phyloP scores from a whole-genome alignment of 305 asterid genomes.

The Solanum aculeatissimum region DNA sequence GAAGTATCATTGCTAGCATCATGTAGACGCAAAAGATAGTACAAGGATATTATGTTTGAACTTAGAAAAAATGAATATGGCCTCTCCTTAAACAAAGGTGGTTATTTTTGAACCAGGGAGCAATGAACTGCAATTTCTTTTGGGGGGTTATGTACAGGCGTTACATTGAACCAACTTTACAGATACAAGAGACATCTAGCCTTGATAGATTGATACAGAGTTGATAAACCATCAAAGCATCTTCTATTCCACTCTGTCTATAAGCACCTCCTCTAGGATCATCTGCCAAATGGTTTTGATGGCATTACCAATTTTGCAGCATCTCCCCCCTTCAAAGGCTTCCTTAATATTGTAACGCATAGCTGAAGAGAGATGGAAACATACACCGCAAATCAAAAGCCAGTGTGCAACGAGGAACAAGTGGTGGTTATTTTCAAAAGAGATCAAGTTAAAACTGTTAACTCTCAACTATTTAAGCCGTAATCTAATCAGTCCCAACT shows the following conservation, averaged over 20 bases:
- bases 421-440: background rate
- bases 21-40: background rate
- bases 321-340: background rate
- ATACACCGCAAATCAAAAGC: background rate
- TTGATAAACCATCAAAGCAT: background rate
- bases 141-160: background rate
- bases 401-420: background rate
- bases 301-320: background rate
- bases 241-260: background rate
- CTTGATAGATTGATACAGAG: background rate
- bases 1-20: background rate
- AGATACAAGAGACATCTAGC: background rate
- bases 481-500: background rate
- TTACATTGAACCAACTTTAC: background rate
- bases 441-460: too few species aligned
- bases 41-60: background rate
- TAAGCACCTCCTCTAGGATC: background rate
- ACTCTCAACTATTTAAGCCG: too few species aligned
- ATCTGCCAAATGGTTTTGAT: background rate
- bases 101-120: background rate
- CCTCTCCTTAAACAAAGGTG: background rate
- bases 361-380: background rate
- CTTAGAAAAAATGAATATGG: background rate
- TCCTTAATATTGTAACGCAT: background rate
- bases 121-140: background rate